phyloP scores from a whole-genome alignment of 164 flowering plant species.

The Brasenia schreberi region DNA sequence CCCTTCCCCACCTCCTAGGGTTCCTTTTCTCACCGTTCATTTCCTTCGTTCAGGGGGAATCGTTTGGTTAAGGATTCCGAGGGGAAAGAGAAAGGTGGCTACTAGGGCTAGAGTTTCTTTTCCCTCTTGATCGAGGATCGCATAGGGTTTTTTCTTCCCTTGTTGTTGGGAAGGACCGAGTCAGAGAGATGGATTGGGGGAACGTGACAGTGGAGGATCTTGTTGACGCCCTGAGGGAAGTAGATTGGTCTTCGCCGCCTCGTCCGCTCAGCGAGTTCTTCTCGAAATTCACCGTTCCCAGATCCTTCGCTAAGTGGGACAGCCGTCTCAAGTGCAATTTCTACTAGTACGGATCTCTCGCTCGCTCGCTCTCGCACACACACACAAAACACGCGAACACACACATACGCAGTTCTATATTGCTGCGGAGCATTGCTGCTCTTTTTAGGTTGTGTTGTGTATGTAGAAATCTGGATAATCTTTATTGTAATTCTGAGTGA shows the following conservation, averaged over 20 bases:
- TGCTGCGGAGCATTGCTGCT: no score
- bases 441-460: no score
- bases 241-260: conserved; percentile 92
- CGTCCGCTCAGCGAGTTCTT: conserved; percentile 79
- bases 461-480: no score
- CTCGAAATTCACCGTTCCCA: conserved; percentile 69
- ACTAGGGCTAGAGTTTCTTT: not conserved
- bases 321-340: conserved; percentile 89
- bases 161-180: not conserved
- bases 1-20: not conserved
- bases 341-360: conserved; percentile 43
- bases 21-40: not conserved
- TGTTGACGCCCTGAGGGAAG: conserved; percentile 80
- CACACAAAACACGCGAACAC: no score
- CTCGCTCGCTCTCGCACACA: not conserved
- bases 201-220: conserved; percentile 72
- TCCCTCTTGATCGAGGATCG: not conserved
- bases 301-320: conserved; percentile 67
- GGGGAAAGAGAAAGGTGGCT: not conserved
- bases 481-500: no score
- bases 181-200: conserved; percentile 43
- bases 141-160: not conserved
- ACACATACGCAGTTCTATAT: no score
- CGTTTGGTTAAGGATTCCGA: not conserved
- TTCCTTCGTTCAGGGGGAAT: not conserved